Conservation (phyloP, 176 grass and related monocot genomes). For the Oryza nivara region DNA sequence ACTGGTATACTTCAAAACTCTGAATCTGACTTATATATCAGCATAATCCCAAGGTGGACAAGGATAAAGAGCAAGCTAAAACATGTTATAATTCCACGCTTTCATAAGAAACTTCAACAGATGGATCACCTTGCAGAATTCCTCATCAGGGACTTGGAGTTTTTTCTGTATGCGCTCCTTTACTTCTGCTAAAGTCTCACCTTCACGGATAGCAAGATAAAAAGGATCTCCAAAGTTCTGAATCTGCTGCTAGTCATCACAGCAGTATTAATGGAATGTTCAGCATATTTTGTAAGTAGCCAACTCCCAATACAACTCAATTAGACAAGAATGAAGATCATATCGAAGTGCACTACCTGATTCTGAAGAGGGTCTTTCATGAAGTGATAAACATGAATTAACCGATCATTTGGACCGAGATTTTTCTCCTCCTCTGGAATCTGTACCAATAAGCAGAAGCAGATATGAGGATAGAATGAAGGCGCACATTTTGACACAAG, state of each 20-base stretch:
- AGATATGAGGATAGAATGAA: constrained; percentile 29
- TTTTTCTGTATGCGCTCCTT: constrained; percentile 85
- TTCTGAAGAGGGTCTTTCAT: constrained; percentile 89
- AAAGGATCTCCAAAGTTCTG: constrained; percentile 98
- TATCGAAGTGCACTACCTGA: constrained; percentile 56
- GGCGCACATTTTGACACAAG: constrained; percentile 3
- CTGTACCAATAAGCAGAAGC: constrained; percentile 38
- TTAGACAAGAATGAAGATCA: constrained; percentile 22
- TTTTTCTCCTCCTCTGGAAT: constrained; percentile 92
- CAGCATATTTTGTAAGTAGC: background rate
- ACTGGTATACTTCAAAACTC: constrained; percentile 17
- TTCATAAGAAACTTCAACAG: constrained; percentile 9
- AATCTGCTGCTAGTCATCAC: constrained; percentile 60
- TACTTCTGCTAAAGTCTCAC: constrained; percentile 79
- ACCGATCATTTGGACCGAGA: constrained; percentile 72
- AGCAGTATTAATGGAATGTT: constrained; percentile 19
- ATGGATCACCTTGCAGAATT: constrained; percentile 85
- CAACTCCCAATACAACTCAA: constrained; percentile 18
- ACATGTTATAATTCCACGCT: background rate
- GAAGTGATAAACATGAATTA: constrained; percentile 99
- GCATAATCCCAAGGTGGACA: constrained; percentile 5
- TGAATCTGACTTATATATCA: constrained; percentile 20
- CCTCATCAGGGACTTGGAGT: constrained; percentile 69
- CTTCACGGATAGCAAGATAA: constrained; percentile 74
- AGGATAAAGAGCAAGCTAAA: constrained; percentile 1